These are phyloP conservation scores for Globisporangium radiosum DNA, from an alignment of 352 stramenopile genomes.

Conservation along the genomic window DNA sequence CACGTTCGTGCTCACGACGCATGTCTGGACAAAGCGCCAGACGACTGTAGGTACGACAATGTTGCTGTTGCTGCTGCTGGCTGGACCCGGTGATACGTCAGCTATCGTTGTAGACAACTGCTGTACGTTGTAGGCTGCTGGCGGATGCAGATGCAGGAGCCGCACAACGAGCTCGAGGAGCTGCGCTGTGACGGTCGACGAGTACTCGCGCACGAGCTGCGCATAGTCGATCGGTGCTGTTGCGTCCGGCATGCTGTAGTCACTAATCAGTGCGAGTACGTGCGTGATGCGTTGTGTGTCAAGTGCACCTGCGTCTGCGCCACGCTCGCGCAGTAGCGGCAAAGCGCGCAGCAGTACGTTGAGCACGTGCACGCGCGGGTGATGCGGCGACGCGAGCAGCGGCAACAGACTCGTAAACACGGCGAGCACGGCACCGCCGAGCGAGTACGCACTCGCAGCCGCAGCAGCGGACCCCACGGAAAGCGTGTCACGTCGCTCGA, in stretches of 20 bases:
- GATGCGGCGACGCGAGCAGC: conserved; percentile 30
- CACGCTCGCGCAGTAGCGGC: conserved; percentile 19
- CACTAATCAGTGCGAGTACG: conserved; percentile 30
- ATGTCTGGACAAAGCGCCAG: conserved; percentile 38
- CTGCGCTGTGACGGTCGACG: conserved; percentile 3
- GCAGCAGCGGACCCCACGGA: not conserved
- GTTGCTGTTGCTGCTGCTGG: not conserved
- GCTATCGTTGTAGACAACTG: too few species aligned
- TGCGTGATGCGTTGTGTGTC: conserved; percentile 36
- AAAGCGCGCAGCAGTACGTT: conserved; percentile 41
- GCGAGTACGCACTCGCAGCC: conserved; percentile 21
- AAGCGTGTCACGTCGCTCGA: not conserved
- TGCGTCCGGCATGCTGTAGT: conserved; percentile 20
- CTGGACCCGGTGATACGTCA: too few species aligned
- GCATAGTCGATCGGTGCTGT: not conserved
- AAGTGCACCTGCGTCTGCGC: conserved; percentile 12
- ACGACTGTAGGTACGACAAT: conserved; percentile 25
- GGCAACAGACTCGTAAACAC: conserved; percentile 47
- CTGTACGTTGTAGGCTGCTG: conserved; percentile 17
- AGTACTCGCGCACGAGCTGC: not conserved
- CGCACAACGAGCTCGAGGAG: conserved; percentile 34
- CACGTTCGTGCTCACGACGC: conserved; percentile 19
- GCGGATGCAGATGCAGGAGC: conserved; percentile 26
- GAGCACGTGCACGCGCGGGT: conserved; percentile 52
- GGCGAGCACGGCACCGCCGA: conserved; percentile 30